These are phyloP conservation scores for Dryas octopetala DNA, from an alignment of 306 rosid genomes.

Conservation along the genomic window DNA sequence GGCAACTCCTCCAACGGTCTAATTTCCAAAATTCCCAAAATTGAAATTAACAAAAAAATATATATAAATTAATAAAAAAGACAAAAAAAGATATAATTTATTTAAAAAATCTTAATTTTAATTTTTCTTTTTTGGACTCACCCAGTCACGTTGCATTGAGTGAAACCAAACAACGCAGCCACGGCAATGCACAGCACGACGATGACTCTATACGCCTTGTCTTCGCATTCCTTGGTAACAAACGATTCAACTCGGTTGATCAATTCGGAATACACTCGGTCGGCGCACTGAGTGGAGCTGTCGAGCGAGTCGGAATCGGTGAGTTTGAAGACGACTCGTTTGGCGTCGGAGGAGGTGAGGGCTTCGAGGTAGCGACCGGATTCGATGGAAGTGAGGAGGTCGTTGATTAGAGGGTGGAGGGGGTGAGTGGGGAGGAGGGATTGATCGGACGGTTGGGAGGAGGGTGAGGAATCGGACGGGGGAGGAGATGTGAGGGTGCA, in stretches of 20 bases:
- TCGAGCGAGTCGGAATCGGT: conserved; percentile 24
- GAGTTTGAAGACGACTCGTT: conserved; percentile 42
- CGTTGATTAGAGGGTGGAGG: conserved; percentile 35
- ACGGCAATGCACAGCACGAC: conserved; percentile 61
- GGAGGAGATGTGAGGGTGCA: conserved; percentile 48
- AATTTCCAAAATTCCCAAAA: conserved; percentile 10
- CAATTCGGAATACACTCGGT: conserved; percentile 52
- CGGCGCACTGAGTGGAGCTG: conserved; percentile 49
- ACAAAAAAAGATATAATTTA: no score
- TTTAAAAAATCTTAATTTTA: not conserved
- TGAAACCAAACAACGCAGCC: conserved; percentile 64
- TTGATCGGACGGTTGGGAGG: conserved; percentile 21
- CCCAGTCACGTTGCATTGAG: conserved; percentile 77
- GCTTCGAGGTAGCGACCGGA: conserved; percentile 55
- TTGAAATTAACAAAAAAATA: not conserved
- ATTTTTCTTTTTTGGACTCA: conserved; percentile 21
- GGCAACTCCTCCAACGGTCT: conserved; percentile 72
- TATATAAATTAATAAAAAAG: not conserved
- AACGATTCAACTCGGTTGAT: conserved; percentile 59
- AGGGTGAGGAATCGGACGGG: conserved; percentile 15
- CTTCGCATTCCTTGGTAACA: conserved; percentile 31
- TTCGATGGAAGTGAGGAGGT: conserved; percentile 53
- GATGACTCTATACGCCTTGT: conserved; percentile 36
- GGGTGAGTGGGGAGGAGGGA: not conserved
- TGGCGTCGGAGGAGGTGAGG: conserved; percentile 48